Evolutionary conservation across 768 basidiomycete genomes (phyloP).

Genomic region (Termitomyces sp.): DNA sequence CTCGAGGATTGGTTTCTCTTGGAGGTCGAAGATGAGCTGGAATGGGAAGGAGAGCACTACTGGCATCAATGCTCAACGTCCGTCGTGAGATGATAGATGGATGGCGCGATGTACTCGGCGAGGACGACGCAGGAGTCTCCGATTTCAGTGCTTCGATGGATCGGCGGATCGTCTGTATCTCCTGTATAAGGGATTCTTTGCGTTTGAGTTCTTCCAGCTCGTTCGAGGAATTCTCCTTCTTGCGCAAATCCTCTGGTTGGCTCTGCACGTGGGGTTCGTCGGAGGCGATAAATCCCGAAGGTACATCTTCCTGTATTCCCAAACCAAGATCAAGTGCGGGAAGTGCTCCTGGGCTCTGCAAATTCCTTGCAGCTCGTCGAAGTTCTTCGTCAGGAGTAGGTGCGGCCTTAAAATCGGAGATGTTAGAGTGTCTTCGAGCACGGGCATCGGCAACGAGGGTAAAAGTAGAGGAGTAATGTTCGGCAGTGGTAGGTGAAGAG

Average conservation of each 20-base stretch:
- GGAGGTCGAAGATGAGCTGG: constrained; percentile 67
- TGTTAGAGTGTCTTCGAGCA: constrained; percentile 57
- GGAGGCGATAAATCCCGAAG: constrained; percentile 61
- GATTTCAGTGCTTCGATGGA: constrained; percentile 76
- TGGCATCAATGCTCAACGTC: constrained; percentile 66
- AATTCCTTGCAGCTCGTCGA: constrained; percentile 42
- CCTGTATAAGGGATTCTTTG: constrained; percentile 69
- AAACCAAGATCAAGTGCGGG: constrained; percentile 74
- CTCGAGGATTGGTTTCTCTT: constrained; percentile 64
- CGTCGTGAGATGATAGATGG: constrained; percentile 66
- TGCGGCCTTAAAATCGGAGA: constrained; percentile 72
- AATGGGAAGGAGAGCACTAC: constrained; percentile 42
- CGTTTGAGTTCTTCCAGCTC: constrained; percentile 59
- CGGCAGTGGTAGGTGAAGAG: constrained; percentile 42
- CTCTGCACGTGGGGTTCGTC: constrained; percentile 20
- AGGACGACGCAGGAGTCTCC: constrained; percentile 67
- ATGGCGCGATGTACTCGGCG: constrained; percentile 56
- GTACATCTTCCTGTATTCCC: constrained; percentile 74
- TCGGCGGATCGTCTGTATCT: constrained; percentile 76
- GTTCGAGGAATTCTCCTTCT: constrained; percentile 32
- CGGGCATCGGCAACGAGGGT: constrained; percentile 51
- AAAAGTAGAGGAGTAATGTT: constrained; percentile 48
- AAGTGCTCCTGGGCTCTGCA: constrained; percentile 54
- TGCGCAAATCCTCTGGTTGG: constrained; percentile 19
- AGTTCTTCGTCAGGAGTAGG: constrained; percentile 61